Evolutionary conservation across 2,329 filamentous ascomycete genomes (phyloP).

Genomic region (Phialocephala sp.): DNA sequence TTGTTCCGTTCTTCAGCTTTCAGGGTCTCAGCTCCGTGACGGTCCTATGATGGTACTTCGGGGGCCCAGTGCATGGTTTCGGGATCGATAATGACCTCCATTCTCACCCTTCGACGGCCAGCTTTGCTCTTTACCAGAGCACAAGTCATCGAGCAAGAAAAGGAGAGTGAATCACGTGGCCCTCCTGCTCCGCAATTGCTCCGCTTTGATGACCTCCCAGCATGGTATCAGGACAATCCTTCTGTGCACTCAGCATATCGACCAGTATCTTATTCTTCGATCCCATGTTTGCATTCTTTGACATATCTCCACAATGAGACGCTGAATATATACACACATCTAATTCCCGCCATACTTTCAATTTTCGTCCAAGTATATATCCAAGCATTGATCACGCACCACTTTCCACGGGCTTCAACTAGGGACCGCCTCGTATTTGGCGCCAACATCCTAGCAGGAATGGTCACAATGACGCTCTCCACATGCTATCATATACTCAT

Average conservation of each 20-base stretch:
- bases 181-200: background rate
- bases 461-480: background rate
- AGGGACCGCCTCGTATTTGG: constrained; percentile 4
- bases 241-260: background rate
- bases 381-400: background rate
- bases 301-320: constrained; percentile 9
- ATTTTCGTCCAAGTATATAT: constrained; percentile 1
- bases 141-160: background rate
- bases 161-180: background rate
- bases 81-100: background rate
- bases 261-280: background rate
- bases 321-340: constrained; percentile 3
- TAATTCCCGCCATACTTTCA: constrained; percentile 1
- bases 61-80: background rate
- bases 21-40: background rate
- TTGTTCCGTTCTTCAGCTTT: background rate
- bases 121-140: background rate
- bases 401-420: constrained; percentile 2
- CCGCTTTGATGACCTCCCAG: constrained; percentile 1
- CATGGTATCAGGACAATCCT: constrained; percentile 9
- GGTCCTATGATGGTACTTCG: background rate
- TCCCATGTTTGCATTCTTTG: constrained; percentile 3
- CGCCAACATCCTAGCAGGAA: background rate
- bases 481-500: constrained; percentile 2
- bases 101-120: constrained; percentile 4